Base-by-base conservation (phyloP, 805 yeast species). In the Candida glaebosa region DNA sequence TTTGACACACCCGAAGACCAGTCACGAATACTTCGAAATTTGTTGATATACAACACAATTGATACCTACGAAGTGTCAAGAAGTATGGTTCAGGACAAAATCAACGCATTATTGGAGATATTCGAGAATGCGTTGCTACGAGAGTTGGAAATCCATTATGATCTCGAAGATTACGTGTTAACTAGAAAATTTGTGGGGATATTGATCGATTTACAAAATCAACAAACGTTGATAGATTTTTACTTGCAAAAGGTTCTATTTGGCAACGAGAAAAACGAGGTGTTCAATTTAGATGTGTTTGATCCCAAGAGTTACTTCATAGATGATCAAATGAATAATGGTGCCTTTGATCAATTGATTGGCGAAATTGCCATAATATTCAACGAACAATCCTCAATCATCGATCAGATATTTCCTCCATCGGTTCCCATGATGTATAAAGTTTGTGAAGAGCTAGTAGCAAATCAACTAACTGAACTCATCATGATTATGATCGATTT, bases 71-170 rank as follows among this genome's bases (percentile, higher is more conserved):
- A 54, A 51, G 64, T 46, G 33, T 53, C 59, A 12, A 51, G 62
- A 50, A 54, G 43, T 42, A 41, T 46, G 37, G 64, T 52, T 45
- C 65, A 55, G 50, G 70, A 56, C 51, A 73, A 78, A 44, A 60
- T 84, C 36, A 73, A 71, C 28, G 70, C 84, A 3, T 67, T 82
- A 9, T 58, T 79, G 30, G 91, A 84, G 52, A 67, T 86, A 15
- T 86, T 87, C 54, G 82, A 84, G 31, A 83, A 76, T 54, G 86
- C 93, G 0, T 71, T 84, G 5, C 57, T 87, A 12, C 61, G 79
- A 35, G 95, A 87, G 54, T 70, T 86, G 44, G 90, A 84, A 39
- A 60, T 71, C 22, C 81, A 75, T 46, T 72, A 74, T 44, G 78
- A 74, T 34, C 53, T 68, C 2, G 61, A 68, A 34, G 78, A 81